Percentiles rank a stretch among this genome's conserved stretches.
These are phyloP conservation scores for Cercospora sojina DNA, from an alignment of 2,329 filamentous ascomycete species.

Conservation along the genomic window DNA sequence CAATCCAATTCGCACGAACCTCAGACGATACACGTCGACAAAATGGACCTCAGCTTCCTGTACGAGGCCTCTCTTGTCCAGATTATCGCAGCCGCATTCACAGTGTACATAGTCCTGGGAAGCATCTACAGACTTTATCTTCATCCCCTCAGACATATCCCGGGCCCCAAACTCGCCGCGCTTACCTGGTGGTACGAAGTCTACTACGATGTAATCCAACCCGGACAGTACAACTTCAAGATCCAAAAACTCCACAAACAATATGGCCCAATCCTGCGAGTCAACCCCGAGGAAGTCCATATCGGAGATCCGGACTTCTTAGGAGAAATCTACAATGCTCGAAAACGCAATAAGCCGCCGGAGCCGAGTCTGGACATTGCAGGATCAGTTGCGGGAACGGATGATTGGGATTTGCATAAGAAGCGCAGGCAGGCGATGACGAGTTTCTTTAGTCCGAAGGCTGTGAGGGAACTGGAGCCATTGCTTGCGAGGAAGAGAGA, in stretches of 20 bases:
- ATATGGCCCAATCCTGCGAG: conserved; percentile 14
- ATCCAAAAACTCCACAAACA: conserved; percentile 13
- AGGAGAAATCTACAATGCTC: conserved; percentile 10
- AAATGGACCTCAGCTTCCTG: conserved; percentile 4
- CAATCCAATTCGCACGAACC: not conserved
- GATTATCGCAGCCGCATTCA: not conserved
- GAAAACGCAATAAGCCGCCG: conserved; percentile 10
- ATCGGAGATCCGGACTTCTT: conserved; percentile 16
- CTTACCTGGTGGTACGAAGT: conserved; percentile 30
- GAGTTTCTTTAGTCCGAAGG: conserved; percentile 17
- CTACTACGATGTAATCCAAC: conserved; percentile 20
- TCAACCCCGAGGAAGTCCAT: conserved; percentile 20
- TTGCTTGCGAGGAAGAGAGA: conserved; percentile 11
- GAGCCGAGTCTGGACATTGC: conserved; percentile 12
- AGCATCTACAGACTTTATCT: conserved; percentile 34
- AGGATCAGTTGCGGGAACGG: conserved; percentile 8
- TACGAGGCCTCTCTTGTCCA: not conserved
- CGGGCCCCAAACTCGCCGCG: conserved; percentile 39
- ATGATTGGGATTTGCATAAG: conserved; percentile 14
- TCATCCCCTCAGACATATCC: conserved; percentile 37
- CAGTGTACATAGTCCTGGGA: conserved; percentile 1
- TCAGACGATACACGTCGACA: not conserved
- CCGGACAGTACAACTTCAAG: conserved; percentile 20
- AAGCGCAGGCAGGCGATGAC: conserved; percentile 12
- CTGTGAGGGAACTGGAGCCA: conserved; percentile 11